phyloP scores from a whole-genome alignment of 2,329 filamentous ascomycete species.

The Diaporthe australafricana region DNA sequence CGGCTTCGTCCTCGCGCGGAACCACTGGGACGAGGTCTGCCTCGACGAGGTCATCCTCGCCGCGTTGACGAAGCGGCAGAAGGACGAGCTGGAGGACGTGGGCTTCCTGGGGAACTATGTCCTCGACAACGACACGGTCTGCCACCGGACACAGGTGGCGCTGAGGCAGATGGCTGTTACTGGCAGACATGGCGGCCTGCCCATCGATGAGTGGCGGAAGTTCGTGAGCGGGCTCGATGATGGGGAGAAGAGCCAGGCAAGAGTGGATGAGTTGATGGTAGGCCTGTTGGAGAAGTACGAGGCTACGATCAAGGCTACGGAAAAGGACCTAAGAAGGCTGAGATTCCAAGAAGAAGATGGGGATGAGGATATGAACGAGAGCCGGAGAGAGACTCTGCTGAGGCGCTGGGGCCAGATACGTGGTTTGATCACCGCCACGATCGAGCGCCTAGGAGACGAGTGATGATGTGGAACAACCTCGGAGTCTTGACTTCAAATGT shows the following conservation, averaged over 20 bases:
- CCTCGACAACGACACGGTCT: conserved; percentile 61
- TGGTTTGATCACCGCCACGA: conserved; percentile 50
- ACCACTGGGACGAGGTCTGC: conserved; percentile 63
- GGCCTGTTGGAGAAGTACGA: conserved; percentile 53
- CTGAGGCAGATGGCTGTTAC: conserved; percentile 51
- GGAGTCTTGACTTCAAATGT: background rate
- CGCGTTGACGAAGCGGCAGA: conserved; percentile 49
- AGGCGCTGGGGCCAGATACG: conserved; percentile 58
- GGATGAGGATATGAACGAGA: conserved; percentile 37
- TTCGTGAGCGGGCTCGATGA: conserved; percentile 61
- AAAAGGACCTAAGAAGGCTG: conserved; percentile 47
- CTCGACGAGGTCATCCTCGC: conserved; percentile 61
- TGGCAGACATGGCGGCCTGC: conserved; percentile 38
- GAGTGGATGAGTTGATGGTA: conserved; percentile 53
- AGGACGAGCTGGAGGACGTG: conserved; percentile 53
- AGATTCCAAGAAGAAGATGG: conserved; percentile 41
- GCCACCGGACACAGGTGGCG: conserved; percentile 68
- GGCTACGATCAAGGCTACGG: conserved; percentile 45
- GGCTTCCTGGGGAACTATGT: conserved; percentile 65
- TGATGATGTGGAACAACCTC: background rate
- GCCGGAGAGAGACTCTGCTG: conserved; percentile 52
- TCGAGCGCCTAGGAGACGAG: conserved; percentile 44
- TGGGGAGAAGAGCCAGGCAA: conserved; percentile 54
- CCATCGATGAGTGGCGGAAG: conserved; percentile 54
- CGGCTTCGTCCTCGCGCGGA: conserved; percentile 60